phyloP scores from a whole-genome alignment of 257 asterid genomes.

The Coffea eugenioides region DNA sequence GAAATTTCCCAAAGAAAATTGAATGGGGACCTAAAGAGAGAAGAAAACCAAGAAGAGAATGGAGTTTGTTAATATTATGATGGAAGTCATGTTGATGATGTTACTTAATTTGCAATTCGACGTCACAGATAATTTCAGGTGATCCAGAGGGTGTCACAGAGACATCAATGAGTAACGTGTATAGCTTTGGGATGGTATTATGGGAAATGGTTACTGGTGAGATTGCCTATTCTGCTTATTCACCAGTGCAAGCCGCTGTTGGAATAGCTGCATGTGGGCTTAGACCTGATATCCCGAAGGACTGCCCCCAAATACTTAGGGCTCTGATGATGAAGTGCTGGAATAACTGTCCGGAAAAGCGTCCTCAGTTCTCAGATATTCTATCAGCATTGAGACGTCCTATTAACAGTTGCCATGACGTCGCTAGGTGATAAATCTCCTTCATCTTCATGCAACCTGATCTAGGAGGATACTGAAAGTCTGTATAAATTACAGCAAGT shows the following conservation, averaged over 20 bases:
- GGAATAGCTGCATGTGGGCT: constrained; percentile 99
- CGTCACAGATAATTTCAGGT: constrained; percentile 83
- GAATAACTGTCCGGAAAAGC: constrained; percentile 81
- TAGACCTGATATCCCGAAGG: constrained; percentile 85
- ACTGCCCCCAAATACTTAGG: constrained; percentile 72
- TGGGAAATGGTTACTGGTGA: constrained; percentile 95
- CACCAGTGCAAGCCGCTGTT: constrained; percentile 99
- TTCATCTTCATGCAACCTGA: background rate
- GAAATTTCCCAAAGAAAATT: background rate
- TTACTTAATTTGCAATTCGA: constrained; percentile 13
- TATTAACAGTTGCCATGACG: constrained; percentile 33
- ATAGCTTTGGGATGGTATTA: constrained; percentile 84
- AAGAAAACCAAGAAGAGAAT: background rate
- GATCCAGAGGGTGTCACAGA: constrained; percentile 90
- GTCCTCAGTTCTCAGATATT: constrained; percentile 85
- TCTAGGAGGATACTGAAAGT: background rate
- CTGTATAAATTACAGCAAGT: background rate
- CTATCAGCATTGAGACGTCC: constrained; percentile 46
- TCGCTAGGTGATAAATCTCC: constrained; percentile 37
- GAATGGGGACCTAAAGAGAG: background rate
- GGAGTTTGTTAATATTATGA: background rate
- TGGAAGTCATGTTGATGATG: background rate
- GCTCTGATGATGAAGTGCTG: constrained; percentile 83
- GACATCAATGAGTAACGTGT: constrained; percentile 95
- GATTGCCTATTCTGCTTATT: constrained; percentile 84